Evolutionary conservation across 2,329 filamentous ascomycete genomes (phyloP).

Genomic region (Dothistroma pini): DNA sequence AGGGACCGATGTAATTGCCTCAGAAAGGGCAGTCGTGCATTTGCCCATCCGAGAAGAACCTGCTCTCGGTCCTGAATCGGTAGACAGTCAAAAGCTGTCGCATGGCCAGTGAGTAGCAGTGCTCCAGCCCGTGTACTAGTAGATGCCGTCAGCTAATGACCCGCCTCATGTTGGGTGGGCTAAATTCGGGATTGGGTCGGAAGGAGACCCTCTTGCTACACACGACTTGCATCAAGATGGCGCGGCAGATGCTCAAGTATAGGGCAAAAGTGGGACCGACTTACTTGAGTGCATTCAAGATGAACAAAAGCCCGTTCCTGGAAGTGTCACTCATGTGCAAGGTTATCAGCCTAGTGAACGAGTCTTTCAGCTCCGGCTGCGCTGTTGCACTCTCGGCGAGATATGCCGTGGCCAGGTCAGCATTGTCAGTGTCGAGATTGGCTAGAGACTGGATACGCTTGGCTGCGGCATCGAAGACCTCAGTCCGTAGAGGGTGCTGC

Average conservation of each 20-base stretch:
- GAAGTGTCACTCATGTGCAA: slow-evolving; percentile 48
- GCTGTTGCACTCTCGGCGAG: slow-evolving; percentile 37
- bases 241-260: neutral
- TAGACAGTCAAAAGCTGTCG: slow-evolving; percentile 59
- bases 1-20: slow-evolving; percentile 56
- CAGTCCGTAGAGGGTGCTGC: slow-evolving; percentile 25
- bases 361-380: slow-evolving; percentile 52
- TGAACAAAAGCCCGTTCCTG: slow-evolving; percentile 47
- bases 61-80: slow-evolving; percentile 57
- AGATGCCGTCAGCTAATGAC: slow-evolving; percentile 16
- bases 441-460: slow-evolving; percentile 46
- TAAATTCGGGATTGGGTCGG: slow-evolving; percentile 18
- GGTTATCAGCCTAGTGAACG: slow-evolving; percentile 48
- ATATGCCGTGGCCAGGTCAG: slow-evolving; percentile 26
- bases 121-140: slow-evolving; percentile 60
- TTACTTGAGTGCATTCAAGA: slow-evolving; percentile 54
- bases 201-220: slow-evolving; percentile 1
- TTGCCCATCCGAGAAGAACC: slow-evolving; percentile 62
- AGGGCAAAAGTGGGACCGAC: slow-evolving; percentile 19
- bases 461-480: slow-evolving; percentile 49
- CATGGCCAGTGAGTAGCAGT: slow-evolving; percentile 64
- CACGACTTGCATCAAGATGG: neutral
- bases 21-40: slow-evolving; percentile 53
- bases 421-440: slow-evolving; percentile 41
- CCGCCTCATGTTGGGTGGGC: slow-evolving; percentile 17